Conservation (phyloP, 306 rosid genomes). For the Vachellia collinsii region DNA sequence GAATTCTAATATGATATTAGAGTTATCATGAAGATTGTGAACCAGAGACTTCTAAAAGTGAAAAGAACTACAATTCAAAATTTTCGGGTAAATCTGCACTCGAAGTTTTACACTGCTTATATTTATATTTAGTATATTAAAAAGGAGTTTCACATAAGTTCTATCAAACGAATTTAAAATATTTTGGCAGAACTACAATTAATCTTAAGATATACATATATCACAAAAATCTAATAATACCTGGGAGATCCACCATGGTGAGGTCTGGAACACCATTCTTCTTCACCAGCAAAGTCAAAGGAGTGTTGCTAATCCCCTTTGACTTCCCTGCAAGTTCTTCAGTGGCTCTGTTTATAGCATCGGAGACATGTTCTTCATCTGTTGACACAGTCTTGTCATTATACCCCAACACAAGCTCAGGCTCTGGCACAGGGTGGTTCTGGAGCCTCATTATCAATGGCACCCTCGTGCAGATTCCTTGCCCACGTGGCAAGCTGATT, state of each 20-base stretch:
- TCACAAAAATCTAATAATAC: too few species aligned
- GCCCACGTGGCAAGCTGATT: conserved; percentile 56
- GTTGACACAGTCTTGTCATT: neutral
- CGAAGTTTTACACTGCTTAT: too few species aligned
- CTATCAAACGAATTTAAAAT: too few species aligned
- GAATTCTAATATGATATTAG: too few species aligned
- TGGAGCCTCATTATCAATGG: conserved; percentile 51
- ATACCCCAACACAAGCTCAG: conserved; percentile 37
- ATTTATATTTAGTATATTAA: too few species aligned
- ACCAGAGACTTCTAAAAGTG: too few species aligned
- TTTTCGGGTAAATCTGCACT: too few species aligned
- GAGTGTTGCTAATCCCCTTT: conserved; percentile 44
- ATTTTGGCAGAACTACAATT: too few species aligned
- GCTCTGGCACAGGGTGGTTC: conserved; percentile 21
- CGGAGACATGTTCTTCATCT: conserved; percentile 35
- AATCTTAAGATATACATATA: too few species aligned
- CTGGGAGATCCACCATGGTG: conserved; percentile 55
- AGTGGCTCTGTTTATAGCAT: conserved; percentile 42
- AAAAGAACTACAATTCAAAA: too few species aligned
- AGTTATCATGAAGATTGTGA: too few species aligned
- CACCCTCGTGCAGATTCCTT: conserved; percentile 56
- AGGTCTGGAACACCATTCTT: conserved; percentile 55
- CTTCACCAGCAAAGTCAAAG: conserved; percentile 43
- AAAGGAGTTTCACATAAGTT: too few species aligned
- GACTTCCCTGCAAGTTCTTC: conserved; percentile 49